Evolutionary conservation across 1,284 basidiomycete genomes (phyloP), one percentile per base, ranked within the genome.

Genomic region (Trichosporon sp.): DNA sequence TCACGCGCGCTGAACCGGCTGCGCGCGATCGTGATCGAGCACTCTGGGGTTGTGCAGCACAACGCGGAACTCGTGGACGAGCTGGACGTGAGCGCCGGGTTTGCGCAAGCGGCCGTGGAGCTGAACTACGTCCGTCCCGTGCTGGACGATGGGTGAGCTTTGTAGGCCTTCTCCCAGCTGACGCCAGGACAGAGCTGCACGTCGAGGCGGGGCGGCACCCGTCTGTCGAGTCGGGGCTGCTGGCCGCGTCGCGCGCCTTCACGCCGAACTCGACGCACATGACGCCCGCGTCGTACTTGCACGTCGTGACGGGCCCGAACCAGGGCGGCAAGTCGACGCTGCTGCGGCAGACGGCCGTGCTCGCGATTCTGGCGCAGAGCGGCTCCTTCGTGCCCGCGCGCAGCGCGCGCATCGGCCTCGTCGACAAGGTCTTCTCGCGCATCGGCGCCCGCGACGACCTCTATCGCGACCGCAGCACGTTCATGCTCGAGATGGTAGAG

Each of bases 371-470:
- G 1, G 96, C 95, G 0, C 96, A 99, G 81, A 88, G 89, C 6
- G 96, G 96, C 2, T 92, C 90, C 7, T 99, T 92, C 80, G 94
- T 99, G 0, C 97, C 97, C 1, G 95, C 95, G 29, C 88, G 91
- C 64, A 79, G 81, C 21, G 94, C 93, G 1, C 83, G 84, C 32
- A 84, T 99, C 53, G 95, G 96, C 1, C 85, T 98, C 13, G 91
- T 98, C 8, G 96, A 99, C 83, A 89, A 89, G 72, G 85, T 99
- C 9, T 98, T 98, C 80, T 93, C 93, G 23, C 88, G 96, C 64
- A 89, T 99, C n/a, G 97, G 96, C 0, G 96, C 97, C 0, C 91
- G 93, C 78, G 96, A 99, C 79, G 95, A 99, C 79, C 83, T 99
- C 35, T 97, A 93, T 81, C 88, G 92, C 70, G 94, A 97, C 79